Conservation (phyloP, 495 filamentous ascomycete species). For the Hypoxylon perforatum region DNA sequence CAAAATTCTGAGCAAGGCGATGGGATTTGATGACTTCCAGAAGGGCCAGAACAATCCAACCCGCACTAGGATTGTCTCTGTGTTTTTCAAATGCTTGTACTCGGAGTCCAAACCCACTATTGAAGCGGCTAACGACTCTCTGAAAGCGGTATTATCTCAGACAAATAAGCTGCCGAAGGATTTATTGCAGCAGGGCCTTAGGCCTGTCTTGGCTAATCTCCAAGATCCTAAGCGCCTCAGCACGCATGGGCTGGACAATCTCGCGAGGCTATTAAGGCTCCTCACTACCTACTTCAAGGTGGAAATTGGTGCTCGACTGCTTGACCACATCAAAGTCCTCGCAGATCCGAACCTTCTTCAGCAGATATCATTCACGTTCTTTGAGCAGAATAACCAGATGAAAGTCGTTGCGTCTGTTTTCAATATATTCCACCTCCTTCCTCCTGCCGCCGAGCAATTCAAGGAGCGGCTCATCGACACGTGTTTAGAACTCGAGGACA, state of each 20-base stretch:
- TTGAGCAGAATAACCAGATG: slow-evolving; percentile 91
- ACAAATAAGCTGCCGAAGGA: slow-evolving; percentile 96
- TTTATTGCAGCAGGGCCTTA: slow-evolving; percentile 89
- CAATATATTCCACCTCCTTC: slow-evolving; percentile 95
- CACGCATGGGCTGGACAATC: slow-evolving; percentile 88
- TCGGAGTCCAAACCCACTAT: slow-evolving; percentile 91
- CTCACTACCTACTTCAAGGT: slow-evolving; percentile 99
- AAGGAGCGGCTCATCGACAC: slow-evolving; percentile 89
- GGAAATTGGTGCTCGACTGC: slow-evolving; percentile 88
- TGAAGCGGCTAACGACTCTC: slow-evolving; percentile 88
- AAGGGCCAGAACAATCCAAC: slow-evolving; percentile 74
- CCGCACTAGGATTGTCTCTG: slow-evolving; percentile 84
- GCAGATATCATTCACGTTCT: slow-evolving; percentile 90
- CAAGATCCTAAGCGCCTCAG: slow-evolving; percentile 93
- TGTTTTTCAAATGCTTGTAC: slow-evolving; percentile 98
- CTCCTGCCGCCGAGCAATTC: slow-evolving; percentile 87
- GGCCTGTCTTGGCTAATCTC: slow-evolving; percentile 93
- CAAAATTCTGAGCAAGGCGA: slow-evolving; percentile 88
- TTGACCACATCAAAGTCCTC: slow-evolving; percentile 93
- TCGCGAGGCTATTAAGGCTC: slow-evolving; percentile 86
- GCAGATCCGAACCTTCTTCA: slow-evolving; percentile 83
- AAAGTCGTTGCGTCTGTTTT: slow-evolving; percentile 93
- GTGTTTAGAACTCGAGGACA: slow-evolving; percentile 87
- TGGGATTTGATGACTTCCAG: slow-evolving; percentile 89
- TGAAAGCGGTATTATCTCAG: slow-evolving; percentile 84